Percentiles rank a stretch among this genome's conserved stretches.
Evolutionary conservation across 305 asterid species (phyloP).

Genomic region (Ajuga reptans): DNA sequence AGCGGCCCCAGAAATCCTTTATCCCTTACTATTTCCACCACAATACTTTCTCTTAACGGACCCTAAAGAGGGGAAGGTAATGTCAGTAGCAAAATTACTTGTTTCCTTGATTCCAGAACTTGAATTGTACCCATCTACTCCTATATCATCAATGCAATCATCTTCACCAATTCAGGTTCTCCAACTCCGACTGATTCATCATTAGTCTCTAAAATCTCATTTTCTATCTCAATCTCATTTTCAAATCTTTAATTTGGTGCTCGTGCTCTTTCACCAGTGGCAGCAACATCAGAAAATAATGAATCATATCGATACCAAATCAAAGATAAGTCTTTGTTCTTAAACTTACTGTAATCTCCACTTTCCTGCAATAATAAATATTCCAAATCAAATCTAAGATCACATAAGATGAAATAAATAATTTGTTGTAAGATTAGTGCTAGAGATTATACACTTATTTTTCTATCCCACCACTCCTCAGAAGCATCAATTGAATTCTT

Average conservation of each 20-base stretch:
- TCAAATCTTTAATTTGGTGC: not conserved
- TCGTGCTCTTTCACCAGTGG: constrained; percentile 6
- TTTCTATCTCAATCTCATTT: not conserved
- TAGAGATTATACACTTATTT: not conserved
- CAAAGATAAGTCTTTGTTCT: no score
- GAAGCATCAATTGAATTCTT: constrained; percentile 7
- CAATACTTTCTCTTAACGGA: no score
- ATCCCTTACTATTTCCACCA: no score
- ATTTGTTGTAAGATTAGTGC: no score
- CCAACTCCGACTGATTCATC: not conserved
- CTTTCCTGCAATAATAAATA: no score
- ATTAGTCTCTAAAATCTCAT: not conserved
- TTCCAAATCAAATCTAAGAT: not conserved
- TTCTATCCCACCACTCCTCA: constrained; percentile 3
- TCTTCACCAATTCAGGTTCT: not conserved
- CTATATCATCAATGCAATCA: not conserved
- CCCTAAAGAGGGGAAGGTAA: no score
- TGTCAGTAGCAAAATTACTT: no score
- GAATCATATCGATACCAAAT: no score
- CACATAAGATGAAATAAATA: not conserved
- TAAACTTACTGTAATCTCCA: not conserved
- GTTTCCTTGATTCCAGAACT: no score
- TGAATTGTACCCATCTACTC: no score
- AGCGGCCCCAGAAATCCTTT: no score
- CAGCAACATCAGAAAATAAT: no score